Base-by-base conservation (phyloP, 352 stramenopile genomes). In the Phytophthora agathidicida region DNA sequence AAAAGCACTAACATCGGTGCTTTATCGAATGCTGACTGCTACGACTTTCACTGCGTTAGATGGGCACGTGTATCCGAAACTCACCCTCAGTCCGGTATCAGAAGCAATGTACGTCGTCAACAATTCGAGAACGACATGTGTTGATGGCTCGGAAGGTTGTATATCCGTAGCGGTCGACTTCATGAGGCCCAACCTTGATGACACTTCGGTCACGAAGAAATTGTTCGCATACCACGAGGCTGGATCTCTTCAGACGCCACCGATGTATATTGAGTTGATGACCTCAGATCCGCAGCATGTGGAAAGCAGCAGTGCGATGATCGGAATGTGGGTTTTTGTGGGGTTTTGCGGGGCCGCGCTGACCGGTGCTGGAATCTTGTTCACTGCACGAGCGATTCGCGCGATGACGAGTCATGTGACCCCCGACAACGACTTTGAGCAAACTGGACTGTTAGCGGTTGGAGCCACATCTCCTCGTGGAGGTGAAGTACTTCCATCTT, bases 301-400 rank as follows among this genome's bases (percentile, higher is more conserved):
- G 1, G 28, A 62, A 20, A 77, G 52, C 51, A 43, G 80, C 14
- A 71, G 64, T 14, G 58, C 77, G 35, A 84, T 63, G 24, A 38
- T 89, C n/a, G 71, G 67, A 5, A 68, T 91, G 39, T 91, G 79
- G 75, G 51, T 83, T 24, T 91, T 87, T 39, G 63, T 91, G 6
- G 68, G 71, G 16, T 77, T 89, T 48, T 87, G 79, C 24, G 55
- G 41, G 1, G 57, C 59, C n/a, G 73, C 73, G 20, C 35, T 83
- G 11, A 60, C 36, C 8, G 60, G 55, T 17, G 63, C 67, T 17
- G 65, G 30, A 2, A 27, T 17, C 22, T 49, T 89, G 22, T 79
- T 89, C 44, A 20, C 49, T 4, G 45, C 67, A n/a, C 66, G 78
- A 37, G 66, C 65, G 3, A 31, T 82, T 46, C 60, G 64, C 10